Percentiles rank a stretch among this genome's conserved stretches.
phyloP scores from a whole-genome alignment of 164 flowering plant species.

The Piper longum region DNA sequence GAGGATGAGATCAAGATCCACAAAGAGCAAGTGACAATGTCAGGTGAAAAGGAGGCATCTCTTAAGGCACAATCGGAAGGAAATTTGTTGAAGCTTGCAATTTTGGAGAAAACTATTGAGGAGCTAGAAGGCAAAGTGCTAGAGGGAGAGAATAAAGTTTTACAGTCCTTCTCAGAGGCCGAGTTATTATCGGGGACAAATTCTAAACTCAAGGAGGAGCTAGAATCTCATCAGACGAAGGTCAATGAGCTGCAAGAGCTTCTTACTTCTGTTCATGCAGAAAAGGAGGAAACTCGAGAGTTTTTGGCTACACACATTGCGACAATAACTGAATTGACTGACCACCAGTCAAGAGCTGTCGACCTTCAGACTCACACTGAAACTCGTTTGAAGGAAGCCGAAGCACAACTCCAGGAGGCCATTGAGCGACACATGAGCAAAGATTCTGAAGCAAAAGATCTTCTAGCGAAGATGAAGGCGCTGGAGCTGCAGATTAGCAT shows the following conservation, averaged over 20 bases:
- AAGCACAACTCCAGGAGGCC: slow-evolving; percentile 35
- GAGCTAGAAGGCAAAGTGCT: slow-evolving; percentile 33
- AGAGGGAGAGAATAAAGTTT: slow-evolving; percentile 46
- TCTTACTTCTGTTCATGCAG: slow-evolving; percentile 30
- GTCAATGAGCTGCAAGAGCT: slow-evolving; percentile 51
- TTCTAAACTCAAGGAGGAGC: slow-evolving; percentile 31
- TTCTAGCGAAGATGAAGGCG: slow-evolving; percentile 34
- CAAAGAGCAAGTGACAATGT: slow-evolving; percentile 33
- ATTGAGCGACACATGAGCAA: slow-evolving; percentile 21
- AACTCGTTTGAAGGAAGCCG: slow-evolving; percentile 29
- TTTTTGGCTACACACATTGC: slow-evolving; percentile 42
- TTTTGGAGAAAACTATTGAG: slow-evolving; percentile 35
- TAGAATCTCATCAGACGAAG: slow-evolving; percentile 17
- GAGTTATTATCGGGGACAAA: slow-evolving; percentile 56
- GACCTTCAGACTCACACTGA: slow-evolving; percentile 37
- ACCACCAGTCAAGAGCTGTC: slow-evolving; percentile 37
- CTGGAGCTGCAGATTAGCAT: slow-evolving; percentile 29
- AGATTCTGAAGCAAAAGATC: slow-evolving; percentile 44
- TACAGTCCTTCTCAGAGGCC: slow-evolving; percentile 48
- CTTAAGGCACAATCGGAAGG: slow-evolving; percentile 43
- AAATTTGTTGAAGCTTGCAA: slow-evolving; percentile 22
- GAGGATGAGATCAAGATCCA: slow-evolving; percentile 34
- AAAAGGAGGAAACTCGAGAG: slow-evolving; percentile 40
- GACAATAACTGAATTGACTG: slow-evolving; percentile 42
- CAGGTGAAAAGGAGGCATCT: slow-evolving; percentile 26